A percentile compares a stretch with the other conserved stretches of the same genome.
Evolutionary conservation across 2,329 filamentous ascomycete genomes (phyloP).

Genomic region (Talaromyces sp.): DNA sequence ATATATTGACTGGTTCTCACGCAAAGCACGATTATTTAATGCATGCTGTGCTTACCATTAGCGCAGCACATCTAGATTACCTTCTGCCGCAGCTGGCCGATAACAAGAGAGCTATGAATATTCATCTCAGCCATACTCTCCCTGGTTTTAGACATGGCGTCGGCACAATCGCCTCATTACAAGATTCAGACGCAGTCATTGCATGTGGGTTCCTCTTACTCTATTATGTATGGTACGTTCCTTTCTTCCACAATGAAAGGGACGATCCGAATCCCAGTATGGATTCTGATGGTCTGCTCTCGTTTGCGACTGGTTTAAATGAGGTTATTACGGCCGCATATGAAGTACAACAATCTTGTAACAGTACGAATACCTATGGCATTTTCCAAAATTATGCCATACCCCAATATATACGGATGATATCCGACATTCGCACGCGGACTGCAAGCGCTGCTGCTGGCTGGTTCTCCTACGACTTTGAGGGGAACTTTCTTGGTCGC

Average conservation of each 20-base stretch:
- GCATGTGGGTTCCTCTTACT: slow-evolving; percentile 6
- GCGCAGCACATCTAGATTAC: neutral
- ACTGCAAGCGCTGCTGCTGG: neutral
- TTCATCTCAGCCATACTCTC: neutral
- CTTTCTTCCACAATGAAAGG: slow-evolving; percentile 1
- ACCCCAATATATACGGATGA: neutral
- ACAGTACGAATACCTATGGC: neutral
- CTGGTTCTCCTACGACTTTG: neutral
- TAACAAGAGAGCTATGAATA: neutral
- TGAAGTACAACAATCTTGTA: neutral
- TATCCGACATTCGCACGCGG: neutral
- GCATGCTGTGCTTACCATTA: slow-evolving; percentile 5
- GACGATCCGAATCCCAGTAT: neutral
- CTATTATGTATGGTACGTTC: slow-evolving; percentile 2
- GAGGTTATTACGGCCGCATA: slow-evolving; percentile 1
- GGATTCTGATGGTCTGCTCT: neutral
- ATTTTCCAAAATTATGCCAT: neutral
- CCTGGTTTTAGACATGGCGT: slow-evolving; percentile 1
- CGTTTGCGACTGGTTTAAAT: neutral
- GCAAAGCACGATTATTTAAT: neutral
- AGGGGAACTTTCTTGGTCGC: neutral
- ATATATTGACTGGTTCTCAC: neutral
- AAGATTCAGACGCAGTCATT: neutral
- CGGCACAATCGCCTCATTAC: neutral
- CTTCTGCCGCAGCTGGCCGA: neutral